Percentiles rank a stretch among this genome's conserved stretches.
Evolutionary conservation across 164 flowering plant species (phyloP).

Genomic region (Aristolochia fimbriata): DNA sequence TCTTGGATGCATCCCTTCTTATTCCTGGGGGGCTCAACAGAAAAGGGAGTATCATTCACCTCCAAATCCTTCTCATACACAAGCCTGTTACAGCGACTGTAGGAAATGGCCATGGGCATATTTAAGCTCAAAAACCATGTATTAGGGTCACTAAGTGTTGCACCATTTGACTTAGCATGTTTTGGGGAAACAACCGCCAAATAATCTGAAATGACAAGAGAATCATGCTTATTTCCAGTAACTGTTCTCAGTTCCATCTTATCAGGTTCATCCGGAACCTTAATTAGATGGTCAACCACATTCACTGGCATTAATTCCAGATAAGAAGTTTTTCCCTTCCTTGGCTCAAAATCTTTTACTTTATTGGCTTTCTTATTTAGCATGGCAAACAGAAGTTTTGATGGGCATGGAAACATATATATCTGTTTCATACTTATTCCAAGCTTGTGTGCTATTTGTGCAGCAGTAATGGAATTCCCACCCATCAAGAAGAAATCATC

Average conservation of each 20-base stretch:
- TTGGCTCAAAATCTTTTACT: too few species aligned
- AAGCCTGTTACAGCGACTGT: slow-evolving; percentile 69
- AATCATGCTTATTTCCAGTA: slow-evolving; percentile 6
- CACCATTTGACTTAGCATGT: slow-evolving; percentile 1
- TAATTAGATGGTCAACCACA: not conserved
- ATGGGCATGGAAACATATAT: slow-evolving; percentile 57
- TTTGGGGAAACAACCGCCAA: slow-evolving; percentile 26
- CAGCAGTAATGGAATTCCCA: slow-evolving; percentile 83
- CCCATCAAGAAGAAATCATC: slow-evolving; percentile 84
- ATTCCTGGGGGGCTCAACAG: slow-evolving; percentile 25
- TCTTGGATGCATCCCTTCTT: slow-evolving; percentile 29
- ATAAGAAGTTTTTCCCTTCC: slow-evolving; percentile 3
- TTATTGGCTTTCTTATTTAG: slow-evolving; percentile 4
- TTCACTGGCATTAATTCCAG: not conserved
- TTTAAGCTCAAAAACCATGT: slow-evolving; percentile 24
- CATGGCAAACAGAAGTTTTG: slow-evolving; percentile 43
- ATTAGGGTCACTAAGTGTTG: slow-evolving; percentile 5
- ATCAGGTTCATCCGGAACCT: not conserved
- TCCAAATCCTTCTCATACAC: slow-evolving; percentile 20
- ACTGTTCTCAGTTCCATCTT: not conserved
- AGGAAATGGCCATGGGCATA: slow-evolving; percentile 27
- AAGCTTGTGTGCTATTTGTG: slow-evolving; percentile 59
- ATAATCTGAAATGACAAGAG: slow-evolving; percentile 23
- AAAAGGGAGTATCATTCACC: slow-evolving; percentile 16
- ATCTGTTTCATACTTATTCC: slow-evolving; percentile 70